Conservation (phyloP, 1,284 basidiomycete species). For the Cryptococcus jaspeensis region DNA sequence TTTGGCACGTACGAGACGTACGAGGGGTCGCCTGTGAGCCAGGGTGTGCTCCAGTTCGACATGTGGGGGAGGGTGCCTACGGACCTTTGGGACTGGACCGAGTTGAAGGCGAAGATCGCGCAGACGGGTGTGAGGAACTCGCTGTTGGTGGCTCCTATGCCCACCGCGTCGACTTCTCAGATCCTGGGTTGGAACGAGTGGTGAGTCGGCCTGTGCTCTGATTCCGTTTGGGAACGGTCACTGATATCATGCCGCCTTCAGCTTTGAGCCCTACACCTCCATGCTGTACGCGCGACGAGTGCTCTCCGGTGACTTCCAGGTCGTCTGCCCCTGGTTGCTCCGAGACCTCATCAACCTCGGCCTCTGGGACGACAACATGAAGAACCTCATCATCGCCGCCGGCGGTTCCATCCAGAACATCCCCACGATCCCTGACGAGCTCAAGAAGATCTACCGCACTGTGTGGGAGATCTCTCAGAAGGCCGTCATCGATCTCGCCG, state of each 20-base stretch:
- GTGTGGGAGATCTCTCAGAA: constrained; percentile 98
- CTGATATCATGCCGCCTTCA: constrained; percentile 1
- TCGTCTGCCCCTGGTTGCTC: constrained; percentile 45
- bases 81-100: constrained; percentile 91
- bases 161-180: constrained; percentile 97
- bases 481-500: constrained; percentile 95
- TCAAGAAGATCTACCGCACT: constrained; percentile 68
- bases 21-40: constrained; percentile 83
- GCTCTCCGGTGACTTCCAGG: constrained; percentile 99
- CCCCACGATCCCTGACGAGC: constrained; percentile 75
- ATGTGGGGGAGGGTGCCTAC: constrained; percentile 93
- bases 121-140: constrained; percentile 88
- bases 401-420: constrained; percentile 94
- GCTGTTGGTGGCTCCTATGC: constrained; percentile 94
- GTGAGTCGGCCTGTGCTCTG: constrained; percentile 53
- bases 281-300: constrained; percentile 99
- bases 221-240: neutral
- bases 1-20: constrained; percentile 90
- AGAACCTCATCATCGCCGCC: constrained; percentile 98
- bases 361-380: constrained; percentile 98
- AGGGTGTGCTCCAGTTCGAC: constrained; percentile 91
- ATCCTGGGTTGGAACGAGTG: constrained; percentile 99
- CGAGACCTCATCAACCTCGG: constrained; percentile 87
- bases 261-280: constrained; percentile 58
- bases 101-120: constrained; percentile 86